Base-by-base conservation (phyloP, 768 basidiomycete genomes). In the Cantharellus cinnabarinus region DNA sequence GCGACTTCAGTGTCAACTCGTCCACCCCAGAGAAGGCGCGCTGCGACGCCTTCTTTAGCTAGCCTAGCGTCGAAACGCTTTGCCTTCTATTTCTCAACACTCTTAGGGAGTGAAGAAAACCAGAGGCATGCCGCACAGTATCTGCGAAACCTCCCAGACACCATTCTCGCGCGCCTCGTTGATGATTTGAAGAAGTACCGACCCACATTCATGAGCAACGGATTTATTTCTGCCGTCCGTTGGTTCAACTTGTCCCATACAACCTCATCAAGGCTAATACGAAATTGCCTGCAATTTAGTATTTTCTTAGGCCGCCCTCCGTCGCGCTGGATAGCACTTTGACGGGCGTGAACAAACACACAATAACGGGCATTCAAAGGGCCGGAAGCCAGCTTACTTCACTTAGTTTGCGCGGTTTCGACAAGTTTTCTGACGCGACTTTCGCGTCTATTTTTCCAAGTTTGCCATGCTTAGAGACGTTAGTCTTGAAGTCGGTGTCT, bases 231-330 rank as follows among this genome's bases (percentile, higher is more conserved):
- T 42, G 71, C 79, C 62, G 82, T 82, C 63, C 59, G 75, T 61
- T 39, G 41, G 29, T 40, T 56, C 10, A 29, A 37, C 40, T 29
- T 29, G 20, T 29, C 20, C 20, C 20, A 29, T 1, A 29, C 20
- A 29, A 29, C 20, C 20, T 29, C 20, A 29, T 29, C 20, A 29
- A 29, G 20, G 20, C 20, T 29, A 29, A 29, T 29, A 29, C 20
- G 20, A 29, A 42, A 39, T 10, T 51, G 35, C 44, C 53, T 44
- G 57, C 38, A 57, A 10, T 2, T 14, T 63, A 83, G 80, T 74
- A 79, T 66, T 79, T 85, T 64, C 62, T 83, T 41, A 75, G 79
- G 14, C 81, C 82, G 0, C 64, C 71, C 5, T 71, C 74, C 1
- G 66, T 84, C 50, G 62, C 68, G 2, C 70, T 84, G 35, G 72